Conservation (phyloP, 257 asterid genomes). For the Nicotiana tabacum region DNA sequence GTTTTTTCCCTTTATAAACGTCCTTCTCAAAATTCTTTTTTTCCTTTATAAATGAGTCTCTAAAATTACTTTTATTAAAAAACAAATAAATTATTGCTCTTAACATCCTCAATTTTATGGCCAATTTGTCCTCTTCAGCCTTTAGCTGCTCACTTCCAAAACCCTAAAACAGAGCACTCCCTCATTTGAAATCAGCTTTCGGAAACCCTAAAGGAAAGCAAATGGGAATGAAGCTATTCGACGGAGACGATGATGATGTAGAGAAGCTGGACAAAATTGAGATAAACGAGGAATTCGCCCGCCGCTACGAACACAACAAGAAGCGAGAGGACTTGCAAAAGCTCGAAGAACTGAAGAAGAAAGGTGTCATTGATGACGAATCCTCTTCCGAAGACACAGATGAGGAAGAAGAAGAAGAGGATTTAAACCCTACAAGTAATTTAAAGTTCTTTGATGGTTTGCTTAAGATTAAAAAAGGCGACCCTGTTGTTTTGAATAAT, state of each 20-base stretch:
- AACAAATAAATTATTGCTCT: no score
- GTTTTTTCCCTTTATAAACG: no score
- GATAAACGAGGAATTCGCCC: conserved; percentile 60
- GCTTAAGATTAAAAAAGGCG: conserved; percentile 50
- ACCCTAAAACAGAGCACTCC: not conserved
- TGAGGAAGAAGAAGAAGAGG: conserved; percentile 32
- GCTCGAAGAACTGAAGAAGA: conserved; percentile 58
- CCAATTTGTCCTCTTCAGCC: no score
- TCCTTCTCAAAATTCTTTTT: no score
- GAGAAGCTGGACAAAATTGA: conserved; percentile 41
- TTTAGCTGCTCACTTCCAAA: not conserved
- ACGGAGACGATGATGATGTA: conserved; percentile 30
- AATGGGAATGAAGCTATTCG: conserved; percentile 46
- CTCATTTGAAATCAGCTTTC: not conserved
- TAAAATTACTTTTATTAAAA: no score
- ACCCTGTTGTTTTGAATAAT: conserved; percentile 41
- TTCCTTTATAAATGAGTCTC: no score
- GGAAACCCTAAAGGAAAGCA: not conserved
- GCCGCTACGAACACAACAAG: conserved; percentile 70
- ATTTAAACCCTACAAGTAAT: not conserved
- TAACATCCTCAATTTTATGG: no score
- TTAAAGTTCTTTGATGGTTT: conserved; percentile 52
- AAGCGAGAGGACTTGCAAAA: conserved; percentile 74
- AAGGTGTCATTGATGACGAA: conserved; percentile 37
- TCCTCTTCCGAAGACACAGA: conserved; percentile 34